These are phyloP conservation scores for Sporothrix humicola DNA, from an alignment of 2,329 filamentous ascomycete genomes.

Conservation along the genomic window DNA sequence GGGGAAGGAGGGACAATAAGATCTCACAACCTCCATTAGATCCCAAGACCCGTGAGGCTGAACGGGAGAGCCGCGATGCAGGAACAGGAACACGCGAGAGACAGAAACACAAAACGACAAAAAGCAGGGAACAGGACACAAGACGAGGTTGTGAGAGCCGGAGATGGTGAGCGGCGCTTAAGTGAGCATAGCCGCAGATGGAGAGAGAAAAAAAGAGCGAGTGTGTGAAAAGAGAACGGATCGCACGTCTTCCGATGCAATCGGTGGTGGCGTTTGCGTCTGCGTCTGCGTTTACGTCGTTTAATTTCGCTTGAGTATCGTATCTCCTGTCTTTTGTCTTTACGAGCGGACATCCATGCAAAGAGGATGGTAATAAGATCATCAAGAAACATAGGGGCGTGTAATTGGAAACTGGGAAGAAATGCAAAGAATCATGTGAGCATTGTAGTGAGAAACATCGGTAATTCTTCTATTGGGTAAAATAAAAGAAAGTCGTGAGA, in stretches of 20 bases:
- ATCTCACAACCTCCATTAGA: neutral
- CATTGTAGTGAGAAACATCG: neutral
- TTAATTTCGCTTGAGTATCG: too few species aligned
- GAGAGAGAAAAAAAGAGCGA: too few species aligned
- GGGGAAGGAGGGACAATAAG: too few species aligned
- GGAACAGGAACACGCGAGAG: conserved; percentile 14
- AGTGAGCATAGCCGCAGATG: conserved; percentile 4
- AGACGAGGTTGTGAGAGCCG: neutral
- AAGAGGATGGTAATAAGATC: too few species aligned
- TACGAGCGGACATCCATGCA: neutral
- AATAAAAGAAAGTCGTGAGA: neutral
- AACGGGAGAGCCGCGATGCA: conserved; percentile 21
- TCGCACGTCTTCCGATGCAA: neutral
- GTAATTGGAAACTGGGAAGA: too few species aligned
- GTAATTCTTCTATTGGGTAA: neutral
- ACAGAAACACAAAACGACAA: neutral
- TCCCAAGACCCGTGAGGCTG: neutral
- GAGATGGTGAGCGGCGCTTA: neutral
- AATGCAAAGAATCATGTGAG: neutral
- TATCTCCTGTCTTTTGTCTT: neutral
- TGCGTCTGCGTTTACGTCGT: neutral
- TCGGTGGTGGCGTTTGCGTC: neutral
- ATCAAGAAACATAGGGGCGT: too few species aligned
- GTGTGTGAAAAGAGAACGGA: neutral
- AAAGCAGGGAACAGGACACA: neutral